Evolutionary conservation across 768 basidiomycete genomes (phyloP).

Genomic region (Chalciporus sphaerocephalus): DNA sequence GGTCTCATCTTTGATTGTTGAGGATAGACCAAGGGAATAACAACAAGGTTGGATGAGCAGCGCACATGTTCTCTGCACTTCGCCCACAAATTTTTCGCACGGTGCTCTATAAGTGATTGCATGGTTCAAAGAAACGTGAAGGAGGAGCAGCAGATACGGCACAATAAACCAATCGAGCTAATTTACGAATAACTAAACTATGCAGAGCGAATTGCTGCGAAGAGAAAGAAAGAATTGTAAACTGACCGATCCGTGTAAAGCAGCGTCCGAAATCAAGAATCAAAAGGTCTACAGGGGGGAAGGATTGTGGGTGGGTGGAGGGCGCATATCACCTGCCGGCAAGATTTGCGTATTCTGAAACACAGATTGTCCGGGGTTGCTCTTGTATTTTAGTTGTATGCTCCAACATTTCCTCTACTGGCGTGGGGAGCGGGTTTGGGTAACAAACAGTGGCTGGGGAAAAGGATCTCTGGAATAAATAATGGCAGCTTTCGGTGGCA

Average conservation of each 20-base stretch:
- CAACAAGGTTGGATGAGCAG: constrained; percentile 13
- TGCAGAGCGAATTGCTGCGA: background rate
- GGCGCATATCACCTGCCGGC: constrained; percentile 25
- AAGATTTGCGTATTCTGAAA: constrained; percentile 30
- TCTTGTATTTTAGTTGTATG: constrained; percentile 11
- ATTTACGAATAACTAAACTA: constrained; percentile 28
- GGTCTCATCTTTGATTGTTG: constrained; percentile 9
- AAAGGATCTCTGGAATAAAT: constrained; percentile 11
- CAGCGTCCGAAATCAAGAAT: background rate
- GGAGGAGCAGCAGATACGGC: background rate
- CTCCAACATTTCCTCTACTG: constrained; percentile 48
- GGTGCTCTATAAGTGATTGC: constrained; percentile 1
- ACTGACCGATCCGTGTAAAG: constrained; percentile 1
- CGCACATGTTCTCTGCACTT: constrained; percentile 3
- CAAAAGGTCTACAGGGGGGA: background rate
- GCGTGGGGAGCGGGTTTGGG: constrained; percentile 53
- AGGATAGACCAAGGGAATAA: constrained; percentile 8
- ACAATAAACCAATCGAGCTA: constrained; percentile 1
- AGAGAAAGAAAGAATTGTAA: background rate
- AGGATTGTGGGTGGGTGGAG: background rate
- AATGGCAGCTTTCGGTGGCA: constrained; percentile 16
- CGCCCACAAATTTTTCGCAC: constrained; percentile 12
- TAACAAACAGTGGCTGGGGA: constrained; percentile 7
- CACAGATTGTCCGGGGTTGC: constrained; percentile 12
- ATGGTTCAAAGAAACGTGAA: background rate